These are phyloP conservation scores for Platanthera guangdongensis DNA, from an alignment of 106 monocot genomes.

Conservation along the genomic window DNA sequence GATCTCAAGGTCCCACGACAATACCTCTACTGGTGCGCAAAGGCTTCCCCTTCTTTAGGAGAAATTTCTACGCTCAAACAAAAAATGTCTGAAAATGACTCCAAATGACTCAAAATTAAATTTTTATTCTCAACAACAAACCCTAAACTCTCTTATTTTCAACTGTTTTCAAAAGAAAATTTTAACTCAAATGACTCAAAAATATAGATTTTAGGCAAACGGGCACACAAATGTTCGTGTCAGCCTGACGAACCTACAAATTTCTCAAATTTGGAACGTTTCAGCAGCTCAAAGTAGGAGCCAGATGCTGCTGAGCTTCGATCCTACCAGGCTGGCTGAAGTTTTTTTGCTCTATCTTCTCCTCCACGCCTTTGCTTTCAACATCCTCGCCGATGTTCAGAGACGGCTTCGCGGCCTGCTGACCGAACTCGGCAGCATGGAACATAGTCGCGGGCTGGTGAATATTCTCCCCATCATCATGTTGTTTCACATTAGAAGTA, in stretches of 20 bases:
- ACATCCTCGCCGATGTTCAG: not conserved
- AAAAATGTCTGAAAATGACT: too few species aligned
- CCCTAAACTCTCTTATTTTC: too few species aligned
- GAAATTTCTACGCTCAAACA: too few species aligned
- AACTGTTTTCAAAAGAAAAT: too few species aligned
- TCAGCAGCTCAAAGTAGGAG: slow-evolving; percentile 7
- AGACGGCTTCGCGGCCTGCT: not conserved
- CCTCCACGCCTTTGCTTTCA: not conserved
- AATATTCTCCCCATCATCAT: not conserved
- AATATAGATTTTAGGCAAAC: too few species aligned
- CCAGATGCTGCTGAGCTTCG: slow-evolving; percentile 4
- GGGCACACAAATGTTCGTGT: too few species aligned
- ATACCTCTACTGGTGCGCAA: too few species aligned
- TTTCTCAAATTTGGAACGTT: not conserved
- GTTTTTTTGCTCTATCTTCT: not conserved
- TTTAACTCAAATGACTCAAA: too few species aligned
- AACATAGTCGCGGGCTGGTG: not conserved
- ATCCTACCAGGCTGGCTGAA: not conserved
- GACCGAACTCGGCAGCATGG: not conserved
- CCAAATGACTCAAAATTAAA: too few species aligned
- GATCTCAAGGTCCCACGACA: too few species aligned
- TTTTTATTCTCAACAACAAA: too few species aligned
- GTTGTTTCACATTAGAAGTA: not conserved
- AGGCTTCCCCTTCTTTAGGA: too few species aligned
- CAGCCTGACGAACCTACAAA: not conserved